Evolutionary conservation across 2,329 filamentous ascomycete species (phyloP), one percentile per base, ranked within the genome.

Genomic region (Aspergillus fructus): DNA sequence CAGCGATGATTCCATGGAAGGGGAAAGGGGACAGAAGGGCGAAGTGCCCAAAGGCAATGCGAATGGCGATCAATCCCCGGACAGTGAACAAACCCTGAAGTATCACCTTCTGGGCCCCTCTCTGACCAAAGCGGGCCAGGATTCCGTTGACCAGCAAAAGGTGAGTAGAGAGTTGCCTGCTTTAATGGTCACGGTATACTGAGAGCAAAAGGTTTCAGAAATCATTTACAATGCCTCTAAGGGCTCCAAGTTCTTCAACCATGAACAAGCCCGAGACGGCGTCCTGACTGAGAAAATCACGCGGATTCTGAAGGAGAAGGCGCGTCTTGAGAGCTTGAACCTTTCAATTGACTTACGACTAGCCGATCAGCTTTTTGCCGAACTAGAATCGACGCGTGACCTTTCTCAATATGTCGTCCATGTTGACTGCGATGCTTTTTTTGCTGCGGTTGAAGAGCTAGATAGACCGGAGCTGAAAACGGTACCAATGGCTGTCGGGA

Each of bases 221-320:
- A 88, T 97, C 65, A 99, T 99, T 59, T 97, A 97, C 77, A 91
- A 96, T 73, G 92, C 93, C 11, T 97, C 92, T 15, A 97, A 96
- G 71, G 94, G 94, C 48, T 96, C 91, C 64, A 97, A 96, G 72
- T 99, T 89, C 78, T 99, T 97, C 82, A 90, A 89, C 65, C 91
- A 93, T 59, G 94, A 99, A 74, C 89, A 96, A 71, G 82, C 78
- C 56, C 89, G 88, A 66, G 93, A 97, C 78, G 88, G 89, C 67
- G 82, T 85, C 45, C 83, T 97, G 19, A 97, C 93, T 0, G 81
- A 87, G 55, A 97, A 96, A 74, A 97, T 97, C 66, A 85, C 88
- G 53, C 83, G 85, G 42, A 93, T 97, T 56, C 74, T 94, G 43
- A 81, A 83, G 12, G 89, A 87, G 69, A 96, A 96, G 72, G 79